Base-by-base conservation (phyloP, 1,284 basidiomycete species). In the Naganishia cerealis region DNA sequence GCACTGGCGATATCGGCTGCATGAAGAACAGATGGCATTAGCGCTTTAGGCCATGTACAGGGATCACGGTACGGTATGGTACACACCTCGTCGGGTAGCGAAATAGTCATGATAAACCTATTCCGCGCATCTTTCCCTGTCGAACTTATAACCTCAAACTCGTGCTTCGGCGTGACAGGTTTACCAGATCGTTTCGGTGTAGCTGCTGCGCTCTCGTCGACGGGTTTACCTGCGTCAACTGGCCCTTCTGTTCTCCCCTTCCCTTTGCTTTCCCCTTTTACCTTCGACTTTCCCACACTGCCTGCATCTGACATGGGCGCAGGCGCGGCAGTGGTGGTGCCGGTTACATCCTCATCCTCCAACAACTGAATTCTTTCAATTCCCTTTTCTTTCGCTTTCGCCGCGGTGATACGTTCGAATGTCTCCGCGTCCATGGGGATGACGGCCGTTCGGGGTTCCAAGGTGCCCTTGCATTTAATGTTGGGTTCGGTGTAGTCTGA, bases 401-500 rank as follows among this genome's bases (percentile, higher is more conserved):
- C 52, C 5, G 67, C 58, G 8, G 53, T 55, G 36, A 57, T 55
- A 21, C 59, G 58, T 59, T 68, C 63, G 16, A 66, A 56, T 16
- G 53, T 56, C 9, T 57, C 63, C n/a, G 62, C 67, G 43, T 62
- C 54, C 40, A 70, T 66, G 7, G 69, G 69, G 15, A 70, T 52
- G 10, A 70, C 69, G 2, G 69, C 69, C 13, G 36, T 62, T 26
- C 69, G 53, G 18, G 69, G 69, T 10, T 16, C 12, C 18, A 70
- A 56, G 16, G 52, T 2, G 24, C 69, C 69, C 52, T 70, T 70
- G n/a, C 39, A 53, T n/a, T 67, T 65, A 48, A 70, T 70, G 42
- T 70, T 70, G 2, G 69, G 69, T 52, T 70, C 69, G 29, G 55
- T 55, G 39, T 70, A 70, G 36, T 70, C 69, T 69, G 36, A 29